phyloP scores from a whole-genome alignment of 2,329 filamentous ascomycete genomes.

The Penicillium sp. region DNA sequence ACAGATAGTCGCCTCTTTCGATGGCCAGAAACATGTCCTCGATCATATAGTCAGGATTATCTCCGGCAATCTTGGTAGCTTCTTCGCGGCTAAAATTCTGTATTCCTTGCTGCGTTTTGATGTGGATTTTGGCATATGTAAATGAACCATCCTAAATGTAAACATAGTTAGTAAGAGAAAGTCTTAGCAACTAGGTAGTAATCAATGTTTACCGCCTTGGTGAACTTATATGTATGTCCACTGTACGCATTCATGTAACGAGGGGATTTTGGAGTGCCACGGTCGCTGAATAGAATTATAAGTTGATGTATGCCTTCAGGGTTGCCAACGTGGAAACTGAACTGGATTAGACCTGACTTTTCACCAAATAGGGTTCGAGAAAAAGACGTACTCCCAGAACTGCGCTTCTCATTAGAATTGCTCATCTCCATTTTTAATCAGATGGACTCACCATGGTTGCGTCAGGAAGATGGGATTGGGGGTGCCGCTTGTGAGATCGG shows the following conservation, averaged over 20 bases:
- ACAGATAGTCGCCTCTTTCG: slow-evolving; percentile 57
- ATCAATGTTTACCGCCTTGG: slow-evolving; percentile 38
- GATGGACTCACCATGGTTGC: slow-evolving; percentile 20
- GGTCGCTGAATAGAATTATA: slow-evolving; percentile 55
- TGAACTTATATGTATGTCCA: slow-evolving; percentile 56
- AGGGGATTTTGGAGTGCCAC: slow-evolving; percentile 54
- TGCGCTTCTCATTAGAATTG: slow-evolving; percentile 5
- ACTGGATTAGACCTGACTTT: background rate
- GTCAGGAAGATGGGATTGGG: slow-evolving; percentile 20
- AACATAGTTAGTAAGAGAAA: background rate
- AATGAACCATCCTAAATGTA: slow-evolving; percentile 46
- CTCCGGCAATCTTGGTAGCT: slow-evolving; percentile 60
- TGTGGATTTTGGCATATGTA: slow-evolving; percentile 54
- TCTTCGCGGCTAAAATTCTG: slow-evolving; percentile 56
- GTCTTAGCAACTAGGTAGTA: background rate
- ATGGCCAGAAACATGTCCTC: slow-evolving; percentile 67
- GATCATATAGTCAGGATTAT: slow-evolving; percentile 69
- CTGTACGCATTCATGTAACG: slow-evolving; percentile 57
- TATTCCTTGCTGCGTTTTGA: slow-evolving; percentile 27
- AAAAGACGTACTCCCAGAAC: slow-evolving; percentile 24
- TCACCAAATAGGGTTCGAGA: background rate
- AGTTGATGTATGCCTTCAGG: slow-evolving; percentile 55
- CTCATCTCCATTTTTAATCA: background rate
- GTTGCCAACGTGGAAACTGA: slow-evolving; percentile 45
- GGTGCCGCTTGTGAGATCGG: slow-evolving; percentile 59